Percentiles rank a stretch among this genome's conserved stretches.
phyloP scores from a whole-genome alignment of 179 eudicot species.

The Heliamphora pulchella region DNA sequence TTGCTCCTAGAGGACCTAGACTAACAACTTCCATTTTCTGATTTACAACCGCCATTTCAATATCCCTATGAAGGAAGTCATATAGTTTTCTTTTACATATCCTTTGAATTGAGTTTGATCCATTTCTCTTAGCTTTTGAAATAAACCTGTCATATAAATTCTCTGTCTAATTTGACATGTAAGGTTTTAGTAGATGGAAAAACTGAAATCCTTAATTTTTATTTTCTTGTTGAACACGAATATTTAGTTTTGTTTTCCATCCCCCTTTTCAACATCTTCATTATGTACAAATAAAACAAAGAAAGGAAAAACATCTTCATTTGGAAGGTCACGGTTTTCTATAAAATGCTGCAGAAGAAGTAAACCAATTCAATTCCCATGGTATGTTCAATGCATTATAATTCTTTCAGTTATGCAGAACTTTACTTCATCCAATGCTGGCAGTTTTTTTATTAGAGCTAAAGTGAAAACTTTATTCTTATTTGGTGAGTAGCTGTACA shows the following conservation, averaged over 20 bases:
- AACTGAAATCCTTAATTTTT: neutral
- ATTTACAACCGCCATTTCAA: neutral
- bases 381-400: neutral
- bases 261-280: neutral
- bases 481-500: neutral
- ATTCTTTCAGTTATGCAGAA: too few species aligned
- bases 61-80: neutral
- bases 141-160: neutral
- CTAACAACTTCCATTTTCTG: neutral
- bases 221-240: neutral
- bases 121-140: neutral
- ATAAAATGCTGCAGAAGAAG: neutral
- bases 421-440: too few species aligned
- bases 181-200: neutral
- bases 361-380: neutral
- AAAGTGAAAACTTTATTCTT: neutral
- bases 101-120: neutral
- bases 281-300: neutral
- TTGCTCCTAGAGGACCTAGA: neutral
- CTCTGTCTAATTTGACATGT: neutral
- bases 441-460: neutral
- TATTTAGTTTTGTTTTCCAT: neutral
- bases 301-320: too few species aligned
- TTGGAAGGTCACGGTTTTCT: neutral
- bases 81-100: neutral